phyloP scores from a whole-genome alignment of 75 land plant species.

The Pinus tabuliformis region DNA sequence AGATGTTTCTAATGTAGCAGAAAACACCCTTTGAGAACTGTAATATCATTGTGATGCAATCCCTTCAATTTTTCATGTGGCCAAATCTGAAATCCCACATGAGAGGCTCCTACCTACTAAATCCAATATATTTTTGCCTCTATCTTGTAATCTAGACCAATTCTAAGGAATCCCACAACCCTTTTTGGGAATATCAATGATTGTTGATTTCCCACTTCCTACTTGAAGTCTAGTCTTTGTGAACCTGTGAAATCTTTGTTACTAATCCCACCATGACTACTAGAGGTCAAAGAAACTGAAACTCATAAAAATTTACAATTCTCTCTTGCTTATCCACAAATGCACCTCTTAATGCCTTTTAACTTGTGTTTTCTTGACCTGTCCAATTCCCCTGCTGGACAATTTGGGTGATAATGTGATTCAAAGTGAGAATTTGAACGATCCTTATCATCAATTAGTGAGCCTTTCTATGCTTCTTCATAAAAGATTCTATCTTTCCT shows the following conservation, averaged over 20 bases:
- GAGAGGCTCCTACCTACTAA: constrained; percentile 75
- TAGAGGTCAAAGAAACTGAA: constrained; percentile 49
- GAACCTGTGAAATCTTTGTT: constrained; percentile 8
- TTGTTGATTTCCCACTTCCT: constrained; percentile 29
- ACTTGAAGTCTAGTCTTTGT: constrained; percentile 2
- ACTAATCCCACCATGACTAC: constrained; percentile 14
- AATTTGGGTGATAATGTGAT: neutral
- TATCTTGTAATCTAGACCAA: constrained; percentile 81
- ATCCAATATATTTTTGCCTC: constrained; percentile 62
- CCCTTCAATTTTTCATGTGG: constrained; percentile 30
- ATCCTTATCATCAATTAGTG: constrained; percentile 4
- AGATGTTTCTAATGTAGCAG: constrained; percentile 21
- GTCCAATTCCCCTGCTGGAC: neutral
- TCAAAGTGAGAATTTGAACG: neutral
- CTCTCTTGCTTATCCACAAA: constrained; percentile 15
- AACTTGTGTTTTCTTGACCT: constrained; percentile 28
- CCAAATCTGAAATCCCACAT: constrained; percentile 63
- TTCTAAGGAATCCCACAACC: constrained; percentile 89
- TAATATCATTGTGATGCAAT: constrained; percentile 13
- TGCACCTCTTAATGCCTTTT: constrained; percentile 16
- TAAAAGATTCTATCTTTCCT: constrained; percentile 11
- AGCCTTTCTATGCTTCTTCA: constrained; percentile 14
- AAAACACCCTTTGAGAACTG: constrained; percentile 11
- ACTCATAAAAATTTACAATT: constrained; percentile 17
- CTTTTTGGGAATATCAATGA: constrained; percentile 48